Conservation (phyloP, 257 asterid species). For the Asclepias syriaca region DNA sequence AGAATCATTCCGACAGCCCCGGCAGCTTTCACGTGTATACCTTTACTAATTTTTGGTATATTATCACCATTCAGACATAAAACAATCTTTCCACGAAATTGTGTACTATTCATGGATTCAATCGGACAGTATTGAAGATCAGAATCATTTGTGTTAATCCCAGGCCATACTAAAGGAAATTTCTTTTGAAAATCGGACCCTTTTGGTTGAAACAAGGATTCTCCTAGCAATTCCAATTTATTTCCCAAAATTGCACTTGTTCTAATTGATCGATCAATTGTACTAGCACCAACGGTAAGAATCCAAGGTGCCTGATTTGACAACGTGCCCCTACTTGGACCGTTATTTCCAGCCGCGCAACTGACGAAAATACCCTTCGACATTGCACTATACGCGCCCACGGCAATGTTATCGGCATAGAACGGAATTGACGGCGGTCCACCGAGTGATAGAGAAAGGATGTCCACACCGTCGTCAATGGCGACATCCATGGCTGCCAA, state of each 20-base stretch:
- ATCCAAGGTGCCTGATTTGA: constrained; percentile 23
- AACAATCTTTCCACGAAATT: constrained; percentile 13
- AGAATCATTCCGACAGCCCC: constrained; percentile 22
- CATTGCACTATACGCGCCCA: constrained; percentile 18
- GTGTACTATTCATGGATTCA: neutral
- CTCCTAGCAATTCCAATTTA: constrained; percentile 9
- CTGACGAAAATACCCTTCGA: constrained; percentile 16
- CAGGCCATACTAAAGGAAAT: constrained; percentile 12
- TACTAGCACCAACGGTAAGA: constrained; percentile 21
- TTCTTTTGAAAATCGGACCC: neutral
- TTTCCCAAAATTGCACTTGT: constrained; percentile 15
- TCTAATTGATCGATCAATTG: constrained; percentile 10
- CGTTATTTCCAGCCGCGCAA: constrained; percentile 17
- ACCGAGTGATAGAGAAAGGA: constrained; percentile 40
- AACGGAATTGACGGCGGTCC: neutral
- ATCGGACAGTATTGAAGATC: neutral
- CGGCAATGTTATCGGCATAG: constrained; percentile 10
- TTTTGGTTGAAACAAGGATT: constrained; percentile 12
- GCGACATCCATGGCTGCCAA: constrained; percentile 49
- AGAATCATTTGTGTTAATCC: neutral
- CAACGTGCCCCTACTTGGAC: constrained; percentile 5
- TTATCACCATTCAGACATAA: neutral
- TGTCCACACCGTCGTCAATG: constrained; percentile 37
- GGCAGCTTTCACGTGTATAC: constrained; percentile 1
- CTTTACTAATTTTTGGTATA: neutral